phyloP scores from a whole-genome alignment of 371 early-diverging fungal genomes.

The Hamiltosporidium tvaerminnensis region DNA sequence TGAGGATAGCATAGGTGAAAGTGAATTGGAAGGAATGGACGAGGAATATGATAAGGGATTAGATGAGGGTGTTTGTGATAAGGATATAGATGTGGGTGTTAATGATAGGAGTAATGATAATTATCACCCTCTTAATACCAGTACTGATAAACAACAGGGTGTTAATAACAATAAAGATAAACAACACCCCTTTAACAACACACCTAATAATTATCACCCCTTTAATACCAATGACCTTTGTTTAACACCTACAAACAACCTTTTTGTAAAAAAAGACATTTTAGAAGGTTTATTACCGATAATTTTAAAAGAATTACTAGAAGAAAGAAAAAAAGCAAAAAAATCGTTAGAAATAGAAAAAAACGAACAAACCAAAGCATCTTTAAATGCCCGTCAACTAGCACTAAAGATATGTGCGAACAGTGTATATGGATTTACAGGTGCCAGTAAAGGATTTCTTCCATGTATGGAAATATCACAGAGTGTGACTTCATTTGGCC shows the following conservation, averaged over 20 bases:
- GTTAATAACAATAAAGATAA: background rate
- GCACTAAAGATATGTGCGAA: slow-evolving; percentile 96
- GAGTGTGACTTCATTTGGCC: slow-evolving; percentile 90
- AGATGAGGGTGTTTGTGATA: too few species aligned
- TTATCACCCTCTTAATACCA: too few species aligned
- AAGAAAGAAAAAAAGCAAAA: slow-evolving; percentile 83
- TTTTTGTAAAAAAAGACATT: slow-evolving; percentile 61
- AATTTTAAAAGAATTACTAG: slow-evolving; percentile 74
- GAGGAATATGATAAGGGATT: too few species aligned
- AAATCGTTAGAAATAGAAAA: slow-evolving; percentile 73
- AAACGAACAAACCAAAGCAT: slow-evolving; percentile 73
- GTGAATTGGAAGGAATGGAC: too few species aligned
- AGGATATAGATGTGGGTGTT: too few species aligned
- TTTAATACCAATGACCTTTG: slow-evolving; percentile 2
- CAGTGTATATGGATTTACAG: slow-evolving; percentile 98
- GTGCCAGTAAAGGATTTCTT: slow-evolving; percentile 81
- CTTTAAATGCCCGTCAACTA: slow-evolving; percentile 84
- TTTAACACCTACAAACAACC: slow-evolving; percentile 55
- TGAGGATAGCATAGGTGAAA: too few species aligned
- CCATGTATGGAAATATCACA: slow-evolving; percentile 92
- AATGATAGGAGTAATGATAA: too few species aligned
- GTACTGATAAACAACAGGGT: too few species aligned
- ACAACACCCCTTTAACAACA: background rate
- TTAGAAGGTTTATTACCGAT: slow-evolving; percentile 79
- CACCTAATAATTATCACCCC: background rate